Evolutionary conservation across 2,329 filamentous ascomycete species (phyloP).

Genomic region (Ophiostoma tasmaniense): DNA sequence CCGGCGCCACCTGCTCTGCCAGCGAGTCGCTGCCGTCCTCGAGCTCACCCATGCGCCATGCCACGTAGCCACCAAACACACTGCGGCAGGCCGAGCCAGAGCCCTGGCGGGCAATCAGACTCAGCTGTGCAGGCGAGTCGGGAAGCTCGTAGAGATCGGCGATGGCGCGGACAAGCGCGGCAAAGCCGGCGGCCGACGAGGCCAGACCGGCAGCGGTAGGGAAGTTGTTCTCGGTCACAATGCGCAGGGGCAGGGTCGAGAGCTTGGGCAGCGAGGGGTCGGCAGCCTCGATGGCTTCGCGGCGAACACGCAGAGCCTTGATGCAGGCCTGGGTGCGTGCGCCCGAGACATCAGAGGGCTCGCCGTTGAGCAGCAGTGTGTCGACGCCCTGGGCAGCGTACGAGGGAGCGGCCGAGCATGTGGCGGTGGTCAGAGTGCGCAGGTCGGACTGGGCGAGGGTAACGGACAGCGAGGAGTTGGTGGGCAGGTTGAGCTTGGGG

Average conservation of each 20-base stretch:
- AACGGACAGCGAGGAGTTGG: slow-evolving; percentile 94
- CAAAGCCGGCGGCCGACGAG: slow-evolving; percentile 61
- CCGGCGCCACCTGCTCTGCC: slow-evolving; percentile 80
- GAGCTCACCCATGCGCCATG: slow-evolving; percentile 73
- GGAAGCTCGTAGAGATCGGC: slow-evolving; percentile 85
- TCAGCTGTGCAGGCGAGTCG: slow-evolving; percentile 72
- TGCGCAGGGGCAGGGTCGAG: slow-evolving; percentile 64
- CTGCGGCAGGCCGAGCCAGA: slow-evolving; percentile 91
- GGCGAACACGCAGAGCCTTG: slow-evolving; percentile 70
- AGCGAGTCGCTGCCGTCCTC: slow-evolving; percentile 77
- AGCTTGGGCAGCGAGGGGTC: slow-evolving; percentile 74
- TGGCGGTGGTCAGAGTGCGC: slow-evolving; percentile 90
- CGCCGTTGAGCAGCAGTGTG: slow-evolving; percentile 75
- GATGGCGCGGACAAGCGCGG: slow-evolving; percentile 70
- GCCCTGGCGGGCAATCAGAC: slow-evolving; percentile 82
- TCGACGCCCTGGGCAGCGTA: slow-evolving; percentile 53
- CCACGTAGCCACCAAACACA: slow-evolving; percentile 91
- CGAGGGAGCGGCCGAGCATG: slow-evolving; percentile 56
- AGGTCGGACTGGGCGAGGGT: slow-evolving; percentile 91
- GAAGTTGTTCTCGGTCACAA: slow-evolving; percentile 98
- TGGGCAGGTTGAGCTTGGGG: slow-evolving; percentile 85
- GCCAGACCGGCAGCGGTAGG: slow-evolving; percentile 89
- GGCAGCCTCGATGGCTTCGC: slow-evolving; percentile 62
- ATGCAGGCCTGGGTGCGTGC: slow-evolving; percentile 93
- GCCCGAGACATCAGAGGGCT: slow-evolving; percentile 73